Evolutionary conservation across 495 filamentous ascomycete genomes (phyloP).

Genomic region (Platismatia glauca): DNA sequence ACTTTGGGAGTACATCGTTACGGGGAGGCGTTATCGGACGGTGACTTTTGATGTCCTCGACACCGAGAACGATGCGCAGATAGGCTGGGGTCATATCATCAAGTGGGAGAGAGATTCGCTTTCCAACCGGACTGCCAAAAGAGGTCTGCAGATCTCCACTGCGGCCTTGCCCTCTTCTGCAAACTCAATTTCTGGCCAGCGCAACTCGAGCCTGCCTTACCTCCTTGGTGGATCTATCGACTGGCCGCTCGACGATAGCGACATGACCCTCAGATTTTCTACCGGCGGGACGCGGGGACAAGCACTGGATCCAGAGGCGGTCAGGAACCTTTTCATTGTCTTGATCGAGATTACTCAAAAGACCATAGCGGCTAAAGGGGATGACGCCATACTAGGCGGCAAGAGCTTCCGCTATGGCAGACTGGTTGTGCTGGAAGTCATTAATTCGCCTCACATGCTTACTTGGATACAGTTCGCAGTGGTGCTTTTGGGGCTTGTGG

Average conservation of each 20-base stretch:
- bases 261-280: neutral
- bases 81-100: neutral
- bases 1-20: neutral
- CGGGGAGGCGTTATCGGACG: neutral
- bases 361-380: neutral
- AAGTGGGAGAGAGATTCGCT: neutral
- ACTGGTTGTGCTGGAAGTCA: neutral
- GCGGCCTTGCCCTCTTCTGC: neutral
- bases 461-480: neutral
- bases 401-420: neutral
- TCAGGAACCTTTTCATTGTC: neutral
- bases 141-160: neutral
- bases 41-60: neutral
- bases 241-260: neutral
- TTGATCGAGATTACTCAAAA: neutral
- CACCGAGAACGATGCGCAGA: neutral
- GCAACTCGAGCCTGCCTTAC: neutral
- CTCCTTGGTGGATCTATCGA: neutral
- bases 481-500: neutral
- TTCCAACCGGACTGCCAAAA: neutral
- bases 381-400: neutral
- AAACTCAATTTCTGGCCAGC: neutral
- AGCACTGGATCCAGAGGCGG: neutral
- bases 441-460: neutral
- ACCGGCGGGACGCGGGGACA: neutral